Conservation (phyloP, 495 filamentous ascomycete genomes). For the Barbatosphaeria neglecta region DNA sequence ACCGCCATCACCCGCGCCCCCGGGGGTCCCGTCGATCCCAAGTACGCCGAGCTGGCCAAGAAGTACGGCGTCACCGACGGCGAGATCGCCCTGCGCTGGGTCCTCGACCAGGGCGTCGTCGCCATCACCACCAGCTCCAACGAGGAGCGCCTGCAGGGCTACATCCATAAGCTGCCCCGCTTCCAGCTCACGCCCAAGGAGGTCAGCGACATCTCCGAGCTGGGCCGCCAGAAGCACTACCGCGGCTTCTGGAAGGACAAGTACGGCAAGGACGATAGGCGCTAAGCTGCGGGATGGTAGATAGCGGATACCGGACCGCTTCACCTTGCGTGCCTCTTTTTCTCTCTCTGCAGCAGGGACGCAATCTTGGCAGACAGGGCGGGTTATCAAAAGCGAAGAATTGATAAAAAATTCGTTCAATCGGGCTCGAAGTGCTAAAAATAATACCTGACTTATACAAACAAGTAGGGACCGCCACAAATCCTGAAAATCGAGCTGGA, state of each 20-base stretch:
- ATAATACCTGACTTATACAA: too few relatives aligned
- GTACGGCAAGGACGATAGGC: constrained; percentile 48
- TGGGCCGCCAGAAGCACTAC: constrained; percentile 56
- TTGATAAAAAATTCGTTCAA: too few relatives aligned
- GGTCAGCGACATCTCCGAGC: constrained; percentile 49
- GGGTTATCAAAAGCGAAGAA: too few relatives aligned
- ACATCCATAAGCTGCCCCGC: constrained; percentile 41
- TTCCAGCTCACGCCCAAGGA: constrained; percentile 67
- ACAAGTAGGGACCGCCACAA: too few relatives aligned
- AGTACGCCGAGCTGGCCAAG: constrained; percentile 46
- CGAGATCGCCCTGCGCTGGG: constrained; percentile 67
- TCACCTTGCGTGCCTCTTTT: neutral
- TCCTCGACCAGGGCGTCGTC: constrained; percentile 67
- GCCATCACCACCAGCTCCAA: constrained; percentile 66
- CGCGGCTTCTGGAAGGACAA: constrained; percentile 56
- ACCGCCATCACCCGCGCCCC: constrained; percentile 51
- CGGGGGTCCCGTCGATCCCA: constrained; percentile 56
- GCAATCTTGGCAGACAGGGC: too few relatives aligned
- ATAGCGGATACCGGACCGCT: neutral
- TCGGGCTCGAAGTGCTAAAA: too few relatives aligned
- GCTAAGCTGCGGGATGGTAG: constrained; percentile 15
- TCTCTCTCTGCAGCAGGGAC: too few relatives aligned
- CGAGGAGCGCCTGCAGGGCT: constrained; percentile 57
- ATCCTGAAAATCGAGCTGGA: too few relatives aligned
- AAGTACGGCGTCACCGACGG: constrained; percentile 68